phyloP scores from a whole-genome alignment of 108 stramenopile species.

The Nitzschia sp. region DNA sequence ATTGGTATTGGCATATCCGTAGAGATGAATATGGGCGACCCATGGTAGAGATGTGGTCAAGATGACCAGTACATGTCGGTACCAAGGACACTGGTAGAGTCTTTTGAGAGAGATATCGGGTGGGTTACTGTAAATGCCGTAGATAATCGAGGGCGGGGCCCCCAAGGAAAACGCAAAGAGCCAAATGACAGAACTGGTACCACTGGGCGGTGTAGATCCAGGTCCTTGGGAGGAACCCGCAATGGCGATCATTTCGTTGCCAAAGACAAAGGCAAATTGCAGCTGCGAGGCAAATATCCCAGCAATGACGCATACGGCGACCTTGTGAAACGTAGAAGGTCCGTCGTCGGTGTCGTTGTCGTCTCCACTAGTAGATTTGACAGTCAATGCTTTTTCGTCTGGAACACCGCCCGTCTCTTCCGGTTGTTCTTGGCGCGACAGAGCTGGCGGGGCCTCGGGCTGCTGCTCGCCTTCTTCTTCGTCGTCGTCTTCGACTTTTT shows the following conservation, averaged over 20 bases:
- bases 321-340: constrained; percentile 8
- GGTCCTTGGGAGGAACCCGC: constrained; percentile 3
- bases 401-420: no score
- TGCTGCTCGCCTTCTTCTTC: not conserved
- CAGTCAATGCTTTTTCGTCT: not conserved
- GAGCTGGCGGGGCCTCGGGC: not conserved
- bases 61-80: constrained; percentile 8
- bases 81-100: constrained; percentile 6
- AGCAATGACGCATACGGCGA: constrained; percentile 20
- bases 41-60: constrained; percentile 14
- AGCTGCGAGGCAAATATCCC: constrained; percentile 15
- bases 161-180: constrained; percentile 21
- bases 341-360: not conserved
- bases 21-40: constrained; percentile 24
- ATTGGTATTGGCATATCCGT: constrained; percentile 15
- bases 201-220: constrained; percentile 20
- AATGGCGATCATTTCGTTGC: constrained; percentile 14
- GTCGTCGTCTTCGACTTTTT: not conserved
- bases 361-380: not conserved
- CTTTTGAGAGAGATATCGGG: constrained; percentile 7
- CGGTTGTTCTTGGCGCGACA: not conserved
- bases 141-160: constrained; percentile 5
- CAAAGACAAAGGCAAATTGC: constrained; percentile 35
- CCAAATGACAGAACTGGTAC: constrained; percentile 23
- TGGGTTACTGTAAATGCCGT: constrained; percentile 16